These are phyloP conservation scores for Iris macrosiphon DNA, from an alignment of 106 monocot genomes.

Conservation along the genomic window DNA sequence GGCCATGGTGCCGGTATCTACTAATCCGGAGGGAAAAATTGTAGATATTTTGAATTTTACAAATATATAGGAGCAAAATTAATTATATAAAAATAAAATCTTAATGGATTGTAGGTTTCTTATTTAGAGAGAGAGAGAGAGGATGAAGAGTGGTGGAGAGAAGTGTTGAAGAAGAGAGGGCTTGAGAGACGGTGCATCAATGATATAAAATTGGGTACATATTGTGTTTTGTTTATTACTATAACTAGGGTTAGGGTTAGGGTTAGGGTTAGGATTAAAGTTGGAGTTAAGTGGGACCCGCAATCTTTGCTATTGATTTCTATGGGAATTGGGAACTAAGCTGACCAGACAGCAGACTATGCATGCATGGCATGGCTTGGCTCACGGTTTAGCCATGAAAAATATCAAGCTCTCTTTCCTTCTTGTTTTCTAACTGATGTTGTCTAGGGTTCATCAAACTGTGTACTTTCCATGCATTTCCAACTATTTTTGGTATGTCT, in stretches of 20 bases:
- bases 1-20: slow-evolving; percentile 7
- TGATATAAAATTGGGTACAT: too few species aligned
- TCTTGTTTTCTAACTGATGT: too few species aligned
- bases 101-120: neutral
- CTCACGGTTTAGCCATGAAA: too few species aligned
- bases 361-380: too few species aligned
- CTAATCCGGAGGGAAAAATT: neutral
- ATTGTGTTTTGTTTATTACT: neutral
- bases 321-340: too few species aligned
- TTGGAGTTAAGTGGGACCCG: neutral
- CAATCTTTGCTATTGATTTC: too few species aligned
- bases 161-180: neutral
- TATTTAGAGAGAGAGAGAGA: neutral
- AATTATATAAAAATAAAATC: neutral
- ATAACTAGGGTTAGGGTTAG: neutral
- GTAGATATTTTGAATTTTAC: neutral
- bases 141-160: slow-evolving; percentile 1
- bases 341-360: too few species aligned
- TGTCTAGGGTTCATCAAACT: too few species aligned
- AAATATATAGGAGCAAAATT: neutral
- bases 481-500: neutral
- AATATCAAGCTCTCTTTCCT: too few species aligned
- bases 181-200: too few species aligned
- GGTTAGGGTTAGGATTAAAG: neutral
- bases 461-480: too few species aligned